Base-by-base conservation (phyloP, 179 eudicot species). In the Patellifolia procumbens region DNA sequence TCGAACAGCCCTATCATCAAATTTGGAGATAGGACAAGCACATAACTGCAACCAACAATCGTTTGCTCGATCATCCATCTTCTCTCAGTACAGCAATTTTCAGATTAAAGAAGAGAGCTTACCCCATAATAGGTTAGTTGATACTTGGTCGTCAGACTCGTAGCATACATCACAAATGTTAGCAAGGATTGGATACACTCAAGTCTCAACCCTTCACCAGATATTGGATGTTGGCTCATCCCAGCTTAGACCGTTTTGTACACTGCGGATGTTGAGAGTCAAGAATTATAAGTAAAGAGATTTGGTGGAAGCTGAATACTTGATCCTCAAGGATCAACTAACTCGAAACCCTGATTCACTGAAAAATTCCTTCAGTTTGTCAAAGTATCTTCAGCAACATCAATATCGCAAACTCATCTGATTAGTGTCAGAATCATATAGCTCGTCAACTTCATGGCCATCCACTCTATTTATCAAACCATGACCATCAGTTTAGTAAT, bases 231-330 rank as follows among this genome's bases (percentile, higher is more conserved):
- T 65, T 8, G 69, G 76, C 79, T 79, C 90, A 94, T 90, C 76
- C 89, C 88, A 12, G 80, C 82, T n/a, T 49, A 94, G 88, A 80
- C 89, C 79, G 63, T 63, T 81, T 76, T 70, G 81, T 29, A 84
- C 92, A 68, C 82, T 83, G 46, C 86, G 85, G 16, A 90, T 82
- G 76, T 90, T 80, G 34, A 94, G 76, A 80, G 78, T 60, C 95
- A 90, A 59, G 89, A 85, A 80, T 92, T 92, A 76, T 90, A 89
- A 67, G 96, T 92, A 68, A 85, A 92, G 52, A 94, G 79, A 81
- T 92, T 97, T 1, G 89, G 93, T 11, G 82, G n/a, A n/a, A n/a
- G n/a, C n/a, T n/a, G n/a, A n/a, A n/a, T n/a, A n/a, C n/a, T n/a
- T n/a, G n/a, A n/a, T n/a, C n/a, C n/a, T n/a, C n/a, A n/a, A n/a